Conservation (phyloP, 495 filamentous ascomycete species). For the Penicillium turbatum region DNA sequence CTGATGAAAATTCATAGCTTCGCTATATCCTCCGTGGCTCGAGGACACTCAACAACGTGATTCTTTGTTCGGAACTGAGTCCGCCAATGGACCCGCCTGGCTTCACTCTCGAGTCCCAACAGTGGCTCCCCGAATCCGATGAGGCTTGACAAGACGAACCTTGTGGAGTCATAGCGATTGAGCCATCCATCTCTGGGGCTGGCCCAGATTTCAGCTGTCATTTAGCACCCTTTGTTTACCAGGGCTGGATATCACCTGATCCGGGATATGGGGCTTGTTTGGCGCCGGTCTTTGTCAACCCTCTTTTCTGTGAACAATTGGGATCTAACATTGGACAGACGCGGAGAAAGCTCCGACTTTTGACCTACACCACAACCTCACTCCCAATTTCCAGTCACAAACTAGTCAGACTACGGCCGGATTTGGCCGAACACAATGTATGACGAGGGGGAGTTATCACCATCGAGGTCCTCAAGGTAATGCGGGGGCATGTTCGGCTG, state of each 20-base stretch:
- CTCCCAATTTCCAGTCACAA: not conserved
- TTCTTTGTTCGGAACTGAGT: not conserved
- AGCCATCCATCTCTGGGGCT: not conserved
- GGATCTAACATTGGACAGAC: not conserved
- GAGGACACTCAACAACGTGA: not conserved
- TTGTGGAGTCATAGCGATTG: not conserved
- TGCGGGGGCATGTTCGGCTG: constrained; percentile 1
- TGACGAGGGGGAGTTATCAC: constrained; percentile 9
- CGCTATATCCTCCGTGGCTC: not conserved
- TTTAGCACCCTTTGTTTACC: not conserved
- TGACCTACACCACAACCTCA: not conserved
- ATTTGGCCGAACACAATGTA: constrained; percentile 9
- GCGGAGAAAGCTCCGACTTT: not conserved
- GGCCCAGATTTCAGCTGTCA: no score
- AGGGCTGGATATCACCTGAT: not conserved
- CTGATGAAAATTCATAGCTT: no score
- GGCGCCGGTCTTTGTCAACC: constrained; percentile 1
- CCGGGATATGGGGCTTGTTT: not conserved
- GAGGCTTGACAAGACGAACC: not conserved
- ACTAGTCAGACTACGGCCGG: not conserved
- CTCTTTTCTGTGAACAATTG: not conserved
- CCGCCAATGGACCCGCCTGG: not conserved
- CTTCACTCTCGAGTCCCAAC: not conserved
- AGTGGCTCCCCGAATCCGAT: not conserved
- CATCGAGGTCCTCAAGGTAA: constrained; percentile 14